Evolutionary conservation across 2,329 filamentous ascomycete genomes (phyloP).

Genomic region (Scedosporium minutisporum): DNA sequence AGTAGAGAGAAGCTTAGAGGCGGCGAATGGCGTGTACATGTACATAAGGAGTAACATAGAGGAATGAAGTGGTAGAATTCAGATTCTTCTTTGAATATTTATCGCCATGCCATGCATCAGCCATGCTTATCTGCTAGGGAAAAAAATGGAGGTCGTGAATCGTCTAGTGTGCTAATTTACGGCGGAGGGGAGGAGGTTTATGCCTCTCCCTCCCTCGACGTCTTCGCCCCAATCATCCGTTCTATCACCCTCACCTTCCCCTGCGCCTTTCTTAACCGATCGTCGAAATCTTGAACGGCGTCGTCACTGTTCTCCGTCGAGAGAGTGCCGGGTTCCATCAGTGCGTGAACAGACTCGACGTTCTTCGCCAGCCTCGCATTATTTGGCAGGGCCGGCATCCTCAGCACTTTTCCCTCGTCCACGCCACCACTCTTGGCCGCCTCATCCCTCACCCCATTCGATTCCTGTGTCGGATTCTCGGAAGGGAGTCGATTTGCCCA

Average conservation of each 20-base stretch:
- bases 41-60: conserved; percentile 21
- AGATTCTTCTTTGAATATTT: conserved; percentile 9
- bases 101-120: conserved; percentile 1
- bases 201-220: neutral
- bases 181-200: neutral
- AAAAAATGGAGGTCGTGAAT: neutral
- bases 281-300: conserved; percentile 83
- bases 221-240: conserved; percentile 44
- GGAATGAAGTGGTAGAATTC: neutral
- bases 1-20: conserved; percentile 25
- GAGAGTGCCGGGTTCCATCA: conserved; percentile 70
- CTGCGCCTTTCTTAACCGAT: conserved; percentile 71
- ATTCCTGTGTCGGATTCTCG: neutral
- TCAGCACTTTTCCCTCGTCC: conserved; percentile 9
- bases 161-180: neutral
- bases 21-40: conserved; percentile 17
- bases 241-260: conserved; percentile 82
- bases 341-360: conserved; percentile 60
- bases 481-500: conserved; percentile 63
- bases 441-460: neutral
- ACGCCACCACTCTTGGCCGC: conserved; percentile 3
- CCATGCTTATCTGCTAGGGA: neutral
- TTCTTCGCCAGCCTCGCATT: conserved; percentile 69
- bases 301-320: conserved; percentile 79
- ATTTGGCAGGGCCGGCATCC: conserved; percentile 33